phyloP scores from a whole-genome alignment of 164 flowering plant genomes.

The Dillenia suffruticosa region DNA sequence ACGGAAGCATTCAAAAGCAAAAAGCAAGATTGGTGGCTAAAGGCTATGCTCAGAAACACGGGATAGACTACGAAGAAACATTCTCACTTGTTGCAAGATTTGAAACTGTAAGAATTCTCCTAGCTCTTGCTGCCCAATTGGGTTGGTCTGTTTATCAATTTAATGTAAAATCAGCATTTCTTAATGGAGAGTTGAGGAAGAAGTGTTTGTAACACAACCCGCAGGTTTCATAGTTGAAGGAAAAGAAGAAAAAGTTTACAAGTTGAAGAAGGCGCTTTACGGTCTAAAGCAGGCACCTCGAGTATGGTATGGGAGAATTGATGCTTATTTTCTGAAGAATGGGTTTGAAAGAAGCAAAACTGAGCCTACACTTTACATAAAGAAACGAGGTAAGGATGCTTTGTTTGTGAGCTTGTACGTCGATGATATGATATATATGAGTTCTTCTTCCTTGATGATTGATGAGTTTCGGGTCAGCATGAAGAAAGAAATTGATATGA shows the following conservation, averaged over 20 bases:
- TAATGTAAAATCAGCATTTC: too few species aligned
- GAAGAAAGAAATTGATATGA: constrained; percentile 19
- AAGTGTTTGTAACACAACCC: too few species aligned
- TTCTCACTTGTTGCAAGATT: too few species aligned
- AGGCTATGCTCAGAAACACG: too few species aligned
- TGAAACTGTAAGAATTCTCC: too few species aligned
- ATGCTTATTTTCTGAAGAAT: not conserved
- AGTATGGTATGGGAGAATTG: constrained; percentile 8
- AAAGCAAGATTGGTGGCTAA: too few species aligned
- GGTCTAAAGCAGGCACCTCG: not conserved
- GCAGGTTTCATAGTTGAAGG: not conserved
- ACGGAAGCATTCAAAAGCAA: too few species aligned
- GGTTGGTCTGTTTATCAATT: too few species aligned
- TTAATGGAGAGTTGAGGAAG: too few species aligned
- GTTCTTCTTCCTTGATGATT: not conserved
- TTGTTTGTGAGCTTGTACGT: constrained; percentile 13
- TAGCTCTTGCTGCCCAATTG: too few species aligned
- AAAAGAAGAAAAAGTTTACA: too few species aligned
- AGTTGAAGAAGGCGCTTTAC: not conserved
- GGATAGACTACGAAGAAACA: too few species aligned
- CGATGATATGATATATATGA: constrained; percentile 13
- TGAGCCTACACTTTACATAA: constrained; percentile 8
- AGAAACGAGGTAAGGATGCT: not conserved
- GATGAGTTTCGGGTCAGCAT: constrained; percentile 5
- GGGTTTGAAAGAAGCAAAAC: not conserved